Evolutionary conservation across 805 yeast genomes (phyloP).

Genomic region (Starmerella scarabaei): DNA sequence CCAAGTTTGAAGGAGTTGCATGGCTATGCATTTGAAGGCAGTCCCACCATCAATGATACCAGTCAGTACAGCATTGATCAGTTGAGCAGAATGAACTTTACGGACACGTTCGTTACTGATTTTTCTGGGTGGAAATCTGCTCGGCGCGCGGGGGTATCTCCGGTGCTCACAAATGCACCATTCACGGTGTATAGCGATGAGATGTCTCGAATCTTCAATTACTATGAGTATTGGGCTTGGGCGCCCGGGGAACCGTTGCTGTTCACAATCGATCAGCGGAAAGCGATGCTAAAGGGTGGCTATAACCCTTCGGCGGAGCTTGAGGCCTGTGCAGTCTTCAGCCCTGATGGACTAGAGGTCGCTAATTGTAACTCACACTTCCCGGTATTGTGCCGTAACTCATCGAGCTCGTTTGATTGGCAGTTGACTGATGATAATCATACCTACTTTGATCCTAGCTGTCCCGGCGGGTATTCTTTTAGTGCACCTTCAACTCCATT

Average conservation of each 20-base stretch:
- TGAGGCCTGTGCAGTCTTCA: conserved; percentile 35
- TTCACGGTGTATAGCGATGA: conserved; percentile 6
- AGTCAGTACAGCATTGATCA: conserved; percentile 1
- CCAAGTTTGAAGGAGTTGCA: conserved; percentile 2
- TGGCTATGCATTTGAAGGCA: conserved; percentile 6
- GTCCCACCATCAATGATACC: conserved; percentile 7
- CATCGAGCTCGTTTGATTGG: conserved; percentile 29
- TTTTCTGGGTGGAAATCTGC: conserved; percentile 7
- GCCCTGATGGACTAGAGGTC: conserved; percentile 45
- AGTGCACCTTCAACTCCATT: conserved; percentile 40
- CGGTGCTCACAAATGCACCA: conserved; percentile 39
- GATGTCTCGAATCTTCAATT: conserved; percentile 16
- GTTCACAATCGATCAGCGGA: conserved; percentile 15
- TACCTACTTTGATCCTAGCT: conserved; percentile 27
- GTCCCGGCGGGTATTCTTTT: conserved; percentile 30
- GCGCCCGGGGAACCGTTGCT: conserved; percentile 38
- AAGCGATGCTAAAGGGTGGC: conserved; percentile 12
- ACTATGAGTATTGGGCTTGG: conserved; percentile 62
- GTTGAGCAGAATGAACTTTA: conserved; percentile 8
- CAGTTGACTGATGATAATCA: conserved; percentile 28
- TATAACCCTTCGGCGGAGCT: conserved; percentile 5
- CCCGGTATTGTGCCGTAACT: conserved; percentile 44
- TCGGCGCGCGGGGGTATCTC: conserved; percentile 49
- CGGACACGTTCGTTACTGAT: conserved; percentile 8
- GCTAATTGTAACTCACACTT: conserved; percentile 49